These are phyloP conservation scores for Nakaseomyces kungkrabaensis DNA, from an alignment of 1,139 yeast genomes.

Conservation along the genomic window DNA sequence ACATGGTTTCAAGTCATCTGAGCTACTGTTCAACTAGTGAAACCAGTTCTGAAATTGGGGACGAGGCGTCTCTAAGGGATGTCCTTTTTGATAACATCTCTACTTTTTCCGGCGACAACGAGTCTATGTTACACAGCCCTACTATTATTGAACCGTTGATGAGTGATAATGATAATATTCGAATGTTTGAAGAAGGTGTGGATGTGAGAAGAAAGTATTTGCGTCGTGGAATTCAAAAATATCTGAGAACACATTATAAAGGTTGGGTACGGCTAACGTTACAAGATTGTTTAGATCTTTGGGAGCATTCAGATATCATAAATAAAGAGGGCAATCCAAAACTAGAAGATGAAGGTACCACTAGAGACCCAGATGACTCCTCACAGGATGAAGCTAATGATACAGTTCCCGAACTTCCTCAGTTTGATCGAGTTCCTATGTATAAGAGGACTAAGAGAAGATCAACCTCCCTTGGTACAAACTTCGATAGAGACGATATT, in stretches of 20 bases:
- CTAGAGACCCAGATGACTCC: slow-evolving; percentile 4
- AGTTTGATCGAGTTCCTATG: background rate
- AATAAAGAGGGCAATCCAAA: slow-evolving; percentile 4
- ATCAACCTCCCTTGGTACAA: background rate
- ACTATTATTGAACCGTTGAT: background rate
- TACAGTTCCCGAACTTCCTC: background rate
- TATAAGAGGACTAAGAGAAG: background rate
- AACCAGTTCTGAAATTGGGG: background rate
- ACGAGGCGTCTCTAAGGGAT: background rate
- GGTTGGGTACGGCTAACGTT: slow-evolving; percentile 23
- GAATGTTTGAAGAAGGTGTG: slow-evolving; percentile 13
- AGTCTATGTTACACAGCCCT: background rate
- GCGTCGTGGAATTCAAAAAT: slow-evolving; percentile 17
- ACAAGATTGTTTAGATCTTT: slow-evolving; percentile 22
- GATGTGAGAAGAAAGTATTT: slow-evolving; percentile 13
- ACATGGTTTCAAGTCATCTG: slow-evolving; percentile 6
- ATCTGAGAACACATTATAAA: slow-evolving; percentile 18
- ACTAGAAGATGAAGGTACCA: background rate
- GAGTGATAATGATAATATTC: slow-evolving; percentile 8
- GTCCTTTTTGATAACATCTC: background rate
- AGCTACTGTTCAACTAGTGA: slow-evolving; percentile 4
- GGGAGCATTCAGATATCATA: slow-evolving; percentile 20
- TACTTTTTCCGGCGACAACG: background rate
- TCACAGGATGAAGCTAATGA: background rate
- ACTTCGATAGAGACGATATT: background rate